Percentiles rank a stretch among this genome's conserved stretches.
These are phyloP conservation scores for Hanseniaspora thailandica DNA, from an alignment of 805 yeast species.

Conservation along the genomic window DNA sequence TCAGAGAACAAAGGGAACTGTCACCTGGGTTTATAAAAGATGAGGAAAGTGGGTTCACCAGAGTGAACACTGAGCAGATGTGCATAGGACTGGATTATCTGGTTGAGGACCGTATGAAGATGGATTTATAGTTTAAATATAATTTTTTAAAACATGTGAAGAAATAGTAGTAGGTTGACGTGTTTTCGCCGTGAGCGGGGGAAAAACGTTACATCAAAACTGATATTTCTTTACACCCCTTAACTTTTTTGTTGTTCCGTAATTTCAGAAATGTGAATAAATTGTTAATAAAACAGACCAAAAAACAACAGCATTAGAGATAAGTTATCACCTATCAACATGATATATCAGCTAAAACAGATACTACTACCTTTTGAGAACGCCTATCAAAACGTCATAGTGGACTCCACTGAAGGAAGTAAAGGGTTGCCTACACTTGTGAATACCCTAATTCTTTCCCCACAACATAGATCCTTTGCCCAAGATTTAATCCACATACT, in stretches of 20 bases:
- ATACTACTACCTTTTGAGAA: conserved; percentile 9
- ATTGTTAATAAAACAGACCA: too few relatives aligned
- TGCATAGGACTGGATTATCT: conserved; percentile 8
- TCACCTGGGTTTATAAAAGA: conserved; percentile 11
- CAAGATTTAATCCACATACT: neutral
- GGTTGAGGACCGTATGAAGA: neutral
- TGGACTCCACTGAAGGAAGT: neutral
- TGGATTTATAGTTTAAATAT: neutral
- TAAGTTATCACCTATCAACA: neutral
- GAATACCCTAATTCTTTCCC: conserved; percentile 4
- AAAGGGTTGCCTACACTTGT: conserved; percentile 11
- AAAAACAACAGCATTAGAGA: neutral
- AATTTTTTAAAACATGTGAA: neutral
- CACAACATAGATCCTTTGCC: neutral
- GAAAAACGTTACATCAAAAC: too few relatives aligned
- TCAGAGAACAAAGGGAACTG: neutral
- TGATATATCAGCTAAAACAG: conserved; percentile 1
- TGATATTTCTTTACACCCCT: too few relatives aligned
- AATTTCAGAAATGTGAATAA: too few relatives aligned
- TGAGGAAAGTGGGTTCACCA: conserved; percentile 16
- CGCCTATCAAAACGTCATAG: conserved; percentile 7
- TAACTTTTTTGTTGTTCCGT: too few relatives aligned
- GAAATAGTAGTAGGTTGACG: too few relatives aligned
- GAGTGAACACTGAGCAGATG: conserved; percentile 18
- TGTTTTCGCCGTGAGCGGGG: too few relatives aligned